A percentile compares a stretch with the other conserved stretches of the same genome.
Conservation (phyloP, 2,329 filamentous ascomycete species). For the Venturia oleaginea region DNA sequence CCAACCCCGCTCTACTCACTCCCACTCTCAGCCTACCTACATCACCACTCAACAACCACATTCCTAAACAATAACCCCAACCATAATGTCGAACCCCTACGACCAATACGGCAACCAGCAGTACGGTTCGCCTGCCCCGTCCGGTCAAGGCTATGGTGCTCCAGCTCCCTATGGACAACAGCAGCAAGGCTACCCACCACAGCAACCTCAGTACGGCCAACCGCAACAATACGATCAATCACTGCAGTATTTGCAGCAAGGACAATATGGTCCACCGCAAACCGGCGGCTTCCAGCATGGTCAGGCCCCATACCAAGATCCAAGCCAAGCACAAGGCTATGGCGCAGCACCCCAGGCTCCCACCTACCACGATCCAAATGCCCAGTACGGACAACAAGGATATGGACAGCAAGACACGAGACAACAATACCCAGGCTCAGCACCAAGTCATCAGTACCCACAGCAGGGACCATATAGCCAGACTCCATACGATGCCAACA, state of each 20-base stretch:
- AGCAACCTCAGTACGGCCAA: slow-evolving; percentile 13
- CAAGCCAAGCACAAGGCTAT: slow-evolving; percentile 23
- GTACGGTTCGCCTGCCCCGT: slow-evolving; percentile 18
- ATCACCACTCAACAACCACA: background rate
- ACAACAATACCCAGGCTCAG: slow-evolving; percentile 4
- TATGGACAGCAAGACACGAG: slow-evolving; percentile 9
- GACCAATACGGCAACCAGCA: slow-evolving; percentile 31
- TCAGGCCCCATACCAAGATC: slow-evolving; percentile 26
- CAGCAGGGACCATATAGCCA: slow-evolving; percentile 33
- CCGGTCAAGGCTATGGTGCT: slow-evolving; percentile 16
- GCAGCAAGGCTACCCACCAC: slow-evolving; percentile 23
- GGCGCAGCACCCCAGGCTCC: slow-evolving; percentile 26
- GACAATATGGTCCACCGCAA: slow-evolving; percentile 37
- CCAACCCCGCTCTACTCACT: background rate
- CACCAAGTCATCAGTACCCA: slow-evolving; percentile 24
- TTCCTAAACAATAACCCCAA: background rate
- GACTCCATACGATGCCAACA: slow-evolving; percentile 27
- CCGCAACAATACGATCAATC: slow-evolving; percentile 24
- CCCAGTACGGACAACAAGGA: slow-evolving; percentile 6
- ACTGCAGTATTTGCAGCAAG: slow-evolving; percentile 23
- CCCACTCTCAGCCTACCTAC: too few species aligned
- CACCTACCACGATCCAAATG: slow-evolving; percentile 13
- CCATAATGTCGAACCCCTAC: slow-evolving; percentile 44
- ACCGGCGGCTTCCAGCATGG: slow-evolving; percentile 43
- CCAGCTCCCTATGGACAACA: slow-evolving; percentile 19